Base-by-base conservation (phyloP, 2,329 filamentous ascomycete species). In the Aspergillus aculeatus region DNA sequence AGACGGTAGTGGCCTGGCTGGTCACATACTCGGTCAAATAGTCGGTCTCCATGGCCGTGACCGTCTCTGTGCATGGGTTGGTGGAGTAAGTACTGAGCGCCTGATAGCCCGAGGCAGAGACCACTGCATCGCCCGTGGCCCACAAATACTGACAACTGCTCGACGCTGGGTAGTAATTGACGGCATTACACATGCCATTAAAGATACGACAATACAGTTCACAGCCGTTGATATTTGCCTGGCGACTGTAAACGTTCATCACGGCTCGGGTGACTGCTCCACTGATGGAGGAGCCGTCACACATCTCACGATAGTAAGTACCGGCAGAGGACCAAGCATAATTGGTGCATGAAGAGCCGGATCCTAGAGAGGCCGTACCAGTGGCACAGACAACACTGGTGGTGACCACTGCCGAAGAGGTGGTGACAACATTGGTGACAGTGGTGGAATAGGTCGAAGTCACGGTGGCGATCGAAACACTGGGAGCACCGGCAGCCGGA, bases 61-160 rank as follows among this genome's bases (percentile, higher is more conserved):
- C 35, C 26, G 31, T 35, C 3, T 35, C 50, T 4, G 11, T 38
- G 50, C 50, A 52, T 14, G 50, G 50, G 12, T 52, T 52, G 31
- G 50, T 52, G 29, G 31, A 21, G 31, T 52, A 52, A 35, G 31
- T 10, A 11, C 29, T 52, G 50, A 52, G n/a, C 10, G 31, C 50
- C 50, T 52, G 50, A 23, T 52, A 52, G 50, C 50, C 50, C 50
- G 50, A 52, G 5, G 31, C 50, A 23, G 50, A 52, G 9, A 52
- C 50, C 16, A 32, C n/a, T 9, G 50, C 7, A 23, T 21, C 12
- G 11, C 21, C 12, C 3, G n/a, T 14, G 14, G 50, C 50, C 50
- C 50, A 52, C 19, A 52, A n/a, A 14, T 23, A 52, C 11, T 23
- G 9, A 14, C 50, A 52, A 35, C 12, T 23, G 12, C 31, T 38